A percentile compares a stretch with the other conserved stretches of the same genome.
Conservation (phyloP, 2,329 filamentous ascomycete genomes). For the Colletotrichum sp. region DNA sequence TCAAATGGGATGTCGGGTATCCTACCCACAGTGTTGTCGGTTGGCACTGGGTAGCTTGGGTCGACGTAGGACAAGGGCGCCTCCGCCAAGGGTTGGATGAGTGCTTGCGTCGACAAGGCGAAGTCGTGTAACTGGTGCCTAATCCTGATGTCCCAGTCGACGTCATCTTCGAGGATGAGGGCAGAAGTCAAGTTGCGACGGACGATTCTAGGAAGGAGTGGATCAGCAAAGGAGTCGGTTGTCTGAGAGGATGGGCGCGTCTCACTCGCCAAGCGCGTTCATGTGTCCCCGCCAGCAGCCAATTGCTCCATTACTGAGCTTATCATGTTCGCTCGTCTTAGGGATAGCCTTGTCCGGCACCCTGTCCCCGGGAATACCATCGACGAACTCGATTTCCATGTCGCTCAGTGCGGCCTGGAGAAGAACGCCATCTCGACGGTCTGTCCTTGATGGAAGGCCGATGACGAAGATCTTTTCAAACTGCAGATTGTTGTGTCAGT, state of each 20-base stretch:
- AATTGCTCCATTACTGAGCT: constrained; percentile 29
- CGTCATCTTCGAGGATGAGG: constrained; percentile 61
- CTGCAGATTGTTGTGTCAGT: constrained; percentile 29
- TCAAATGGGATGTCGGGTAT: constrained; percentile 25
- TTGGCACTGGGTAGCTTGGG: constrained; percentile 25
- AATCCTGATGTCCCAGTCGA: constrained; percentile 61
- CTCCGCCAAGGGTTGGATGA: constrained; percentile 33
- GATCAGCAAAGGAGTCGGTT: neutral
- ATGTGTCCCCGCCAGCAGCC: constrained; percentile 46
- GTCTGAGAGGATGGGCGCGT: neutral
- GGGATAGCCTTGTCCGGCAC: constrained; percentile 42
- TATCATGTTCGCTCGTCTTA: constrained; percentile 33
- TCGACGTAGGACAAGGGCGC: constrained; percentile 24
- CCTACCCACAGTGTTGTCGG: neutral
- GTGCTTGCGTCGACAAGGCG: constrained; percentile 37
- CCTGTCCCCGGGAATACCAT: constrained; percentile 44
- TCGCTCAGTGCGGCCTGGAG: constrained; percentile 50
- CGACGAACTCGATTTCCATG: constrained; percentile 49
- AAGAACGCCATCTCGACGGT: constrained; percentile 55
- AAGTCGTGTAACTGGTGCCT: constrained; percentile 50
- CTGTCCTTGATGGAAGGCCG: constrained; percentile 53
- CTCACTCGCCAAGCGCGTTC: constrained; percentile 38
- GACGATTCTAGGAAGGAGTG: constrained; percentile 39
- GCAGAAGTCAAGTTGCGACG: constrained; percentile 49
- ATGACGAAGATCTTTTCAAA: constrained; percentile 59